Evolutionary conservation across 208 protist genomes (phyloP).

Genomic region (Tritrichomonas foetus): DNA sequence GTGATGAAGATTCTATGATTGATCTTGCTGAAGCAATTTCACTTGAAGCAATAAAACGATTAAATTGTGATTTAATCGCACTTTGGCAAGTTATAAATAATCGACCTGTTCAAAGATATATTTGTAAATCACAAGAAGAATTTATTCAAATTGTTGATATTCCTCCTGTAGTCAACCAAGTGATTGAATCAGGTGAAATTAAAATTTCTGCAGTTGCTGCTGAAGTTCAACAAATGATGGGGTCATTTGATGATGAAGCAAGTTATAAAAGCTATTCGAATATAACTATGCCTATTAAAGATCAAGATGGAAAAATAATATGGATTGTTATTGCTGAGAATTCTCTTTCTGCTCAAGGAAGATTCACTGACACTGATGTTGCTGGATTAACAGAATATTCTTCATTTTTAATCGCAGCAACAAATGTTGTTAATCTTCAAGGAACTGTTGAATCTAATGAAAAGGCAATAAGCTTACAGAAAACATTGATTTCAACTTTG

Average conservation of each 20-base stretch:
- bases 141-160: not conserved
- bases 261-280: conserved; percentile 7
- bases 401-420: not conserved
- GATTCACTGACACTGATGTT: not conserved
- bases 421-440: not conserved
- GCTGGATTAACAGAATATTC: not conserved
- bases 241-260: not conserved
- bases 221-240: not conserved
- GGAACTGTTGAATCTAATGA: not conserved
- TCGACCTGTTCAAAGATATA: not conserved
- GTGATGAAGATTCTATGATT: not conserved
- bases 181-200: not conserved
- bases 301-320: not conserved
- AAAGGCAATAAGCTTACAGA: not conserved
- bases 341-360: not conserved
- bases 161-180: not conserved
- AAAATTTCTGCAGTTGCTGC: not conserved
- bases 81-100: not conserved
- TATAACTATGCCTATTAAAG: not conserved
- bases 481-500: not conserved
- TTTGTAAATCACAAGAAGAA: not conserved
- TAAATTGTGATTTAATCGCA: not conserved
- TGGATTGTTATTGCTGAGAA: not conserved
- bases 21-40: not conserved
- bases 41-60: not conserved